phyloP scores from a whole-genome alignment of 2,329 filamentous ascomycete species.

The Paecilomyces formosus region DNA sequence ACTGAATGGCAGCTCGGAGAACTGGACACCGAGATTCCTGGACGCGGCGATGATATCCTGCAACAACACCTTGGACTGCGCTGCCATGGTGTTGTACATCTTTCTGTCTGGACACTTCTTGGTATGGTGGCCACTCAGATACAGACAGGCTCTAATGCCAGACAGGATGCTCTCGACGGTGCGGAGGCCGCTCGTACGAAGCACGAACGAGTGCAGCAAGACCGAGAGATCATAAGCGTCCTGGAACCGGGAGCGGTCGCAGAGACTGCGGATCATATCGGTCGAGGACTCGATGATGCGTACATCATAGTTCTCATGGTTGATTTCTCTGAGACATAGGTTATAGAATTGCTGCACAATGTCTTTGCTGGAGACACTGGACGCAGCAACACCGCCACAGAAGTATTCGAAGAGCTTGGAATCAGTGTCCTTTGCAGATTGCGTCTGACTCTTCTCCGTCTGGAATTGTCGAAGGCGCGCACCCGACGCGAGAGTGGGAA shows the following conservation, averaged over 20 bases:
- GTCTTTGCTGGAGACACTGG: conserved; percentile 15
- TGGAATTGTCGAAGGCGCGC: conserved; percentile 23
- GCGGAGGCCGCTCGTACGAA: conserved; percentile 25
- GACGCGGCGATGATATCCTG: conserved; percentile 24
- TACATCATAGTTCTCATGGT: conserved; percentile 20
- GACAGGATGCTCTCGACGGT: conserved; percentile 24
- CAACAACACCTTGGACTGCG: conserved; percentile 25
- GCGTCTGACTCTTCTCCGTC: conserved; percentile 21
- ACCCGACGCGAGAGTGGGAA: conserved; percentile 23
- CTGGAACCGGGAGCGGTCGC: conserved; percentile 22
- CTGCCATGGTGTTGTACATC: conserved; percentile 21
- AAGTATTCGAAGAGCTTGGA: conserved; percentile 31
- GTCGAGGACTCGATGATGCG: conserved; percentile 22
- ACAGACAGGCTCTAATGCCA: conserved; percentile 29
- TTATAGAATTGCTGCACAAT: conserved; percentile 25
- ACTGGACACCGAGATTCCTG: conserved; percentile 22
- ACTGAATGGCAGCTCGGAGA: conserved; percentile 26
- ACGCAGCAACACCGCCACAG: conserved; percentile 23
- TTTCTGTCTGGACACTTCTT: conserved; percentile 19
- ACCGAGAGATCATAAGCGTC: conserved; percentile 26
- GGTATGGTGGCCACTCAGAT: conserved; percentile 26
- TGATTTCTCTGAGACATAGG: conserved; percentile 23
- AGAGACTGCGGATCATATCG: conserved; percentile 20
- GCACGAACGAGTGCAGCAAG: conserved; percentile 26
- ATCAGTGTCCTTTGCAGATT: conserved; percentile 21